Conservation (phyloP, 768 basidiomycete genomes). For the Hebeloma cylindrosporum region DNA sequence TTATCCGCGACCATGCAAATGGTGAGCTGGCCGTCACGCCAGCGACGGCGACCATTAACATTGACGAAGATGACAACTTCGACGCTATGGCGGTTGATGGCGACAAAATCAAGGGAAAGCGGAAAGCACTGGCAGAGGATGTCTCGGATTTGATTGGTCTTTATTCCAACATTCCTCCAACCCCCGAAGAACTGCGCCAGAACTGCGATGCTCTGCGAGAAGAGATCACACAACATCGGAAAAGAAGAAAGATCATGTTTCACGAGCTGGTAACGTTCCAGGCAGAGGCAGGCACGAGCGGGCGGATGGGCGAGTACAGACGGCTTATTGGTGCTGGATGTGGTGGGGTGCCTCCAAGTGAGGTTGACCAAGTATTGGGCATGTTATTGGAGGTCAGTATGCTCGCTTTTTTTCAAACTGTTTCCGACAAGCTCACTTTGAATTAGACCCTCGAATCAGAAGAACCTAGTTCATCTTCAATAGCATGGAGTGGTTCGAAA, state of each 20-base stretch:
- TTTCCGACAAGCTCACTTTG: neutral
- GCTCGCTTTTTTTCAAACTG: conserved; percentile 1
- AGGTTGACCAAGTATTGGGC: conserved; percentile 84
- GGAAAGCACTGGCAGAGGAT: conserved; percentile 55
- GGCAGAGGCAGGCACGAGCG: conserved; percentile 88
- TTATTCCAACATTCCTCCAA: conserved; percentile 56
- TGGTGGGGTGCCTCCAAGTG: conserved; percentile 80
- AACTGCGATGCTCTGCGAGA: conserved; percentile 62
- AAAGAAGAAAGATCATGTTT: conserved; percentile 70
- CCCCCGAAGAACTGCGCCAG: conserved; percentile 50
- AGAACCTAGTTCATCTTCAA: conserved; percentile 65
- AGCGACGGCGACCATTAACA: conserved; percentile 43
- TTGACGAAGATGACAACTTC: conserved; percentile 47
- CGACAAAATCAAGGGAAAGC: conserved; percentile 55
- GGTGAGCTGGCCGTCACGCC: conserved; percentile 53
- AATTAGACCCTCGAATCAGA: conserved; percentile 77
- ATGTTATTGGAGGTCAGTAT: conserved; percentile 77
- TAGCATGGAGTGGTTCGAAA: conserved; percentile 45
- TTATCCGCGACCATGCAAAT: conserved; percentile 60
- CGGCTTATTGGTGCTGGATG: conserved; percentile 88
- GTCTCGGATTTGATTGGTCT: conserved; percentile 62
- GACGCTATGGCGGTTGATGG: conserved; percentile 36
- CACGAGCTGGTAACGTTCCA: conserved; percentile 78
- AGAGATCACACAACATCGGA: conserved; percentile 64
- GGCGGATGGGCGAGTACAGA: conserved; percentile 86